phyloP scores from a whole-genome alignment of 163 green algal species.

The Chlamydomonas reinhardtii region DNA sequence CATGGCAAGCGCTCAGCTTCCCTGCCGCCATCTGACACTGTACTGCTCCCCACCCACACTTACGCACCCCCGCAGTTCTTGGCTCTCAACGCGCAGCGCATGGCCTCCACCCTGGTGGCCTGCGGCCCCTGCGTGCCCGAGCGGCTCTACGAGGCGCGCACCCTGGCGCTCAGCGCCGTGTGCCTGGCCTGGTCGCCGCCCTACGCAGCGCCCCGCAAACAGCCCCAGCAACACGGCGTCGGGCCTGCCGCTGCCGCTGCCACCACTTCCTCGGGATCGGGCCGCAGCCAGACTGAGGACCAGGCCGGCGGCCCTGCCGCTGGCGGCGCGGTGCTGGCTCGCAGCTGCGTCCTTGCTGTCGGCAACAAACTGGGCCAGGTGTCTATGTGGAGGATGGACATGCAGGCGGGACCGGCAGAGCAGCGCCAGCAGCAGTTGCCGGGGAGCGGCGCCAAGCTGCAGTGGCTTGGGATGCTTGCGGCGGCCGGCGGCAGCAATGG shows the following conservation, averaged over 20 bases:
- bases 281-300: too few relatives aligned
- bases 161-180: constrained; percentile 7
- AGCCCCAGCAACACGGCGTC: too few relatives aligned
- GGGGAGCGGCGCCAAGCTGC: not conserved
- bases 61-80: not conserved
- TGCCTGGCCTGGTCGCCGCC: constrained; percentile 28
- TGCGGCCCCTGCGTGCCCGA: not conserved
- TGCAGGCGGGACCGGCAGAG: not conserved
- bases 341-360: constrained; percentile 18
- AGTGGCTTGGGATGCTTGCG: constrained; percentile 9
- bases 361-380: constrained; percentile 29
- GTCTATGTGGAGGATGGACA: constrained; percentile 4
- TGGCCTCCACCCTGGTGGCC: not conserved
- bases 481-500: not conserved
- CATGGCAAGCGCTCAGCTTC: too few relatives aligned
- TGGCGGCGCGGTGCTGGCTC: not conserved
- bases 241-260: too few relatives aligned
- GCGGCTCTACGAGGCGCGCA: constrained; percentile 16
- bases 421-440: not conserved
- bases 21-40: not conserved
- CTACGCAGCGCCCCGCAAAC: not conserved
- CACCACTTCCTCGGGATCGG: too few relatives aligned
- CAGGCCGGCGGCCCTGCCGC: too few relatives aligned
- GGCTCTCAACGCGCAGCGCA: not conserved
- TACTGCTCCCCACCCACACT: not conserved